Percentiles rank a stretch among this genome's conserved stretches.
Conservation (phyloP, 2,329 filamentous ascomycete species). For the Botryosphaeria dothidea region DNA sequence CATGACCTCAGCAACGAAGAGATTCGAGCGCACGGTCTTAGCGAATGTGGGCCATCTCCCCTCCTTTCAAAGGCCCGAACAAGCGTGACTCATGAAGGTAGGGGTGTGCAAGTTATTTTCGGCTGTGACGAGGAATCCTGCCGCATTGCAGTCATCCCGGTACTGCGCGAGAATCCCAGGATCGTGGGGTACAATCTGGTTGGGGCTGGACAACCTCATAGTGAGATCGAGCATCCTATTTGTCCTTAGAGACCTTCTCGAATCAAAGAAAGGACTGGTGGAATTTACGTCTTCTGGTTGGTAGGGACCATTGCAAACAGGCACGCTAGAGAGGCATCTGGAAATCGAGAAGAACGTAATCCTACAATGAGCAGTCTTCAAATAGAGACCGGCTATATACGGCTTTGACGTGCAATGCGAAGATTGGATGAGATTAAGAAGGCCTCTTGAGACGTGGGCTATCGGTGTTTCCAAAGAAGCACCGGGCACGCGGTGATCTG, state of each 20-base stretch:
- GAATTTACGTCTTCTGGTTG: neutral
- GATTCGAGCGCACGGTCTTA: neutral
- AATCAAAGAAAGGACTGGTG: neutral
- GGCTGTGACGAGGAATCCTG: slow-evolving; percentile 10
- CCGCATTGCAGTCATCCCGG: neutral
- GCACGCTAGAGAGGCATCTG: no score
- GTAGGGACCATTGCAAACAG: no score
- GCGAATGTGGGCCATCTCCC: neutral
- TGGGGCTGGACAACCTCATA: neutral
- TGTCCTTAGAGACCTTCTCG: neutral
- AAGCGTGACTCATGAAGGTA: neutral
- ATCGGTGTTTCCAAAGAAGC: neutral
- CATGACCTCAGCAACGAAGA: neutral
- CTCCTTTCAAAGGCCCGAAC: neutral
- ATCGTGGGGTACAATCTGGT: neutral
- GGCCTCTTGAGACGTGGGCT: neutral
- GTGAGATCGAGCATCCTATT: neutral
- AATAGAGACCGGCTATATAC: slow-evolving; percentile 9
- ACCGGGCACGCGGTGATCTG: slow-evolving; percentile 11
- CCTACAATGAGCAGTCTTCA: no score
- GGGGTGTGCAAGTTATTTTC: neutral
- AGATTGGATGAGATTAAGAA: neutral
- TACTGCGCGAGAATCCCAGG: neutral
- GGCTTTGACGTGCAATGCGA: neutral
- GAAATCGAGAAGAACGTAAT: no score